phyloP scores from a whole-genome alignment of 1,139 yeast genomes.

The Yamadazyma atlantica region DNA sequence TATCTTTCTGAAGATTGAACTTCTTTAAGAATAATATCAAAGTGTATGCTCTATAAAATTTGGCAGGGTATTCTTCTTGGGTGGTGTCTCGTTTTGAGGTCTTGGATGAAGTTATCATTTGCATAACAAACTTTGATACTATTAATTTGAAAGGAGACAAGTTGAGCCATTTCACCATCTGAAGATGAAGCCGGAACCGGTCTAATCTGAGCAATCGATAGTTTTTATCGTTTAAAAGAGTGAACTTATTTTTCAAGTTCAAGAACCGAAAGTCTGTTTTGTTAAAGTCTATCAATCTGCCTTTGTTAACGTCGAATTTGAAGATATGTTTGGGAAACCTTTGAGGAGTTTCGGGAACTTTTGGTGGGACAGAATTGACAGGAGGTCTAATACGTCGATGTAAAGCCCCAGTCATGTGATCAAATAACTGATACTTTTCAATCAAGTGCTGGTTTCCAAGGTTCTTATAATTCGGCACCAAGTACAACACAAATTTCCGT shows the following conservation, averaged over 20 bases:
- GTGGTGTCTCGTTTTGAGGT: background rate
- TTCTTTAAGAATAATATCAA: background rate
- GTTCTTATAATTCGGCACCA: background rate
- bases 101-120: background rate
- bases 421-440: background rate
- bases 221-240: constrained; percentile 13
- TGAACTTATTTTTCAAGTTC: constrained; percentile 5
- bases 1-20: background rate
- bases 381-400: background rate
- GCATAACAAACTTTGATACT: background rate
- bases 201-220: constrained; percentile 19
- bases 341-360: no score
- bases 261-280: constrained; percentile 36
- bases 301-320: constrained; percentile 20
- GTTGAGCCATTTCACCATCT: constrained; percentile 42
- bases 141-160: constrained; percentile 24
- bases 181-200: constrained; percentile 15
- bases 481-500: background rate
- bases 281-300: constrained; percentile 37
- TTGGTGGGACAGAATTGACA: background rate
- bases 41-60: background rate
- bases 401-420: background rate
- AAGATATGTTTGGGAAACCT: constrained; percentile 9
- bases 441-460: background rate
- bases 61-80: background rate